Conservation (phyloP, 1,284 basidiomycete species). For the Sutorius eximius region DNA sequence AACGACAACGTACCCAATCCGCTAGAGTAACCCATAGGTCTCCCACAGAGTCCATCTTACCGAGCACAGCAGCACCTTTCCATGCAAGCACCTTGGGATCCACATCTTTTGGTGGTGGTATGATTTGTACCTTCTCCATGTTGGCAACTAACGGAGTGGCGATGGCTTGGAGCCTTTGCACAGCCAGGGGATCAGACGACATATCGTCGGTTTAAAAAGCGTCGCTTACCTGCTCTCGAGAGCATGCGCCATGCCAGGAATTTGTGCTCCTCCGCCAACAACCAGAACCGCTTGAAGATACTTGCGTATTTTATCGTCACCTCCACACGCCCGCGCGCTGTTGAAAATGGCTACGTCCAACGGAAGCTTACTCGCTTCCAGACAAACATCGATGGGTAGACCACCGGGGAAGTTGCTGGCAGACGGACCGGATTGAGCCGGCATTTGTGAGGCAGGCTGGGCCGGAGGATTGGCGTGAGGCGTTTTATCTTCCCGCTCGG, state of each 20-base stretch:
- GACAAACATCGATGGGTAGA: slow-evolving; percentile 69
- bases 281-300: slow-evolving; percentile 88
- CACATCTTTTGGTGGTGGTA: slow-evolving; percentile 90
- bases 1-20: slow-evolving; percentile 74
- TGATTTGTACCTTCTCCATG: slow-evolving; percentile 84
- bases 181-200: slow-evolving; percentile 8
- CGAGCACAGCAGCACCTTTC: slow-evolving; percentile 95
- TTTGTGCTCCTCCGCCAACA: slow-evolving; percentile 77
- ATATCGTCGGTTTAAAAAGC: not conserved
- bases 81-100: slow-evolving; percentile 89
- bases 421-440: slow-evolving; percentile 23
- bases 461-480: slow-evolving; percentile 25
- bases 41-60: slow-evolving; percentile 84
- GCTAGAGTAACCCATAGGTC: slow-evolving; percentile 87
- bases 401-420: slow-evolving; percentile 28
- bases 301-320: slow-evolving; percentile 88
- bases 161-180: slow-evolving; percentile 69
- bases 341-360: slow-evolving; percentile 95
- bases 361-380: slow-evolving; percentile 88
- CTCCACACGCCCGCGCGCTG: slow-evolving; percentile 79
- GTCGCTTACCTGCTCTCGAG: slow-evolving; percentile 71
- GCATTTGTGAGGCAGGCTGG: slow-evolving; percentile 17
- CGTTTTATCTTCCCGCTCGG: slow-evolving; percentile 49
- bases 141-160: slow-evolving; percentile 77
- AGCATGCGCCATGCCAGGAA: slow-evolving; percentile 76